These are phyloP conservation scores for Podospora bellae-mahoneyi DNA, from an alignment of 495 filamentous ascomycete genomes.

Conservation along the genomic window DNA sequence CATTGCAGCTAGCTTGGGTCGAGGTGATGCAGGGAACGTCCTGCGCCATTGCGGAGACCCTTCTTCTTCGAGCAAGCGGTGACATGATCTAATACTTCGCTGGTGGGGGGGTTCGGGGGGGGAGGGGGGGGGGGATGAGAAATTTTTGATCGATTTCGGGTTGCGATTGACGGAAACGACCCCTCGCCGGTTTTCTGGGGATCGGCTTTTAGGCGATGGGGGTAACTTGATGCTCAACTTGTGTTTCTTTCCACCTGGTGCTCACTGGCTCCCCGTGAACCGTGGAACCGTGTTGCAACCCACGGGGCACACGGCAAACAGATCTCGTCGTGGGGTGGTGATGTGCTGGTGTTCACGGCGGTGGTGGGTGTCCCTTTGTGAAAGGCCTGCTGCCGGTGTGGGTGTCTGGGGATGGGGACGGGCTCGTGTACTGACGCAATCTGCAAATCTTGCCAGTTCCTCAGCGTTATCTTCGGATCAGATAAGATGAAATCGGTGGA, in stretches of 20 bases:
- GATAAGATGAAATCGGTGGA: slow-evolving; percentile 45
- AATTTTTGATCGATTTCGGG: slow-evolving; percentile 15
- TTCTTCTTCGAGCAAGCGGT: slow-evolving; percentile 20
- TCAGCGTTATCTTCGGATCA: slow-evolving; percentile 52
- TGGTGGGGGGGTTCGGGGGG: slow-evolving; percentile 16
- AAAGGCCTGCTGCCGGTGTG: neutral
- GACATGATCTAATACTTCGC: slow-evolving; percentile 21
- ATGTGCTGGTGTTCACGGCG: neutral
- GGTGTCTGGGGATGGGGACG: neutral
- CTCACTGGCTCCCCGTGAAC: no score
- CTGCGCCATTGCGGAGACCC: slow-evolving; percentile 21
- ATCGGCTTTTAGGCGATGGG: slow-evolving; percentile 1
- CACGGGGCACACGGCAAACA: neutral
- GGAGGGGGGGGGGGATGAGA: slow-evolving; percentile 1
- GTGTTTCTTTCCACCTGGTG: neutral
- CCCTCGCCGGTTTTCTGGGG: neutral
- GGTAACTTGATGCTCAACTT: neutral
- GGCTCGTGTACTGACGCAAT: neutral
- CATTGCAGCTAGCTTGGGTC: slow-evolving; percentile 2
- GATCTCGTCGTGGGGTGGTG: neutral
- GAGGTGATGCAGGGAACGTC: slow-evolving; percentile 12
- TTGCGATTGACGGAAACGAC: slow-evolving; percentile 1
- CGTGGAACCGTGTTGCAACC: neutral
- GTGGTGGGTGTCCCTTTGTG: neutral
- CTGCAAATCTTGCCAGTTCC: neutral